Percentiles rank a stretch among this genome's conserved stretches.
These are phyloP conservation scores for Gastrodia elata DNA, from an alignment of 106 monocot species.

Conservation along the genomic window DNA sequence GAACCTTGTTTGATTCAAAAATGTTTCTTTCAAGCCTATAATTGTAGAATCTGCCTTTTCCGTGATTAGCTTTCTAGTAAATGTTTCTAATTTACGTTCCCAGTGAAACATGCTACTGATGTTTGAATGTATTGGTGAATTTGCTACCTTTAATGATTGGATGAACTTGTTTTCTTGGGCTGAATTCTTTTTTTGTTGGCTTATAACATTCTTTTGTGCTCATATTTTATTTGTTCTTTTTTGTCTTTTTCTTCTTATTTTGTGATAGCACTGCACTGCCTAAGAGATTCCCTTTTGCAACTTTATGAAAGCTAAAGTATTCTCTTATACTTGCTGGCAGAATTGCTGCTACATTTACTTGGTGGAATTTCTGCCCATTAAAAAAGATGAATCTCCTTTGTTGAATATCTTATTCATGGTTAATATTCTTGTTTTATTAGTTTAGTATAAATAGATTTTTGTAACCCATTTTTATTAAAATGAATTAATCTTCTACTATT, in stretches of 20 bases:
- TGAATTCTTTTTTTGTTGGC: background rate
- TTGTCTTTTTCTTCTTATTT: no score
- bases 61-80: background rate
- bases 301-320: no score
- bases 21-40: background rate
- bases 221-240: background rate
- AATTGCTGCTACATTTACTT: background rate
- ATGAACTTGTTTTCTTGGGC: background rate
- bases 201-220: background rate
- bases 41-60: background rate
- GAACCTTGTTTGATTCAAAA: background rate
- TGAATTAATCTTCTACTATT: background rate
- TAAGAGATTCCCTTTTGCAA: background rate
- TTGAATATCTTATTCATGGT: background rate
- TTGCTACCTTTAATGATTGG: background rate
- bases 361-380: background rate
- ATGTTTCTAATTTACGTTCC: background rate
- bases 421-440: constrained; percentile 3
- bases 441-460: background rate
- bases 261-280: background rate
- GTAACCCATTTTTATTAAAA: background rate
- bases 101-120: background rate
- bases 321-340: no score
- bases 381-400: background rate
- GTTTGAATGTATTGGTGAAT: no score